Conservation (phyloP, 1,284 basidiomycete species). For the Cerrena zonata region DNA sequence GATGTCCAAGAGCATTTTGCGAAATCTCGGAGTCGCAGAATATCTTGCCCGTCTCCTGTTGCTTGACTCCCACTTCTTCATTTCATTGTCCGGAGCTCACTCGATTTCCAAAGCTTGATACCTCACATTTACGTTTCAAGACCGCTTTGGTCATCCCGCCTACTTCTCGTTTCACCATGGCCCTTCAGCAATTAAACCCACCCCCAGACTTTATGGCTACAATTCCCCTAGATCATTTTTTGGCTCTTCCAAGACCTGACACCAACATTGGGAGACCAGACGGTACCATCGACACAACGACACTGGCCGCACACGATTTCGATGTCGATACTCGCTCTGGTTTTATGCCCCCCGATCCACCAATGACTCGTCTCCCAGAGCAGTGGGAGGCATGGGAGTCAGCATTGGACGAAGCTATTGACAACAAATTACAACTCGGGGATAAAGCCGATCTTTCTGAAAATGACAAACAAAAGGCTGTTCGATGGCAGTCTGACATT, state of each 20-base stretch:
- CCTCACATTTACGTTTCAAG: no score
- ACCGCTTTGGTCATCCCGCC: not conserved
- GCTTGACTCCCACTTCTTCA: no score
- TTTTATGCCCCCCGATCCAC: slow-evolving; percentile 83
- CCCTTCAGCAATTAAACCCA: not conserved
- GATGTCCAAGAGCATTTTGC: no score
- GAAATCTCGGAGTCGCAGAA: not conserved
- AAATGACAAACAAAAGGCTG: slow-evolving; percentile 42
- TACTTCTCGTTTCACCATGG: slow-evolving; percentile 1
- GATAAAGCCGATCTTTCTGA: slow-evolving; percentile 39
- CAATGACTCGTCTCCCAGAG: slow-evolving; percentile 55
- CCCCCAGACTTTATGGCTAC: slow-evolving; percentile 15
- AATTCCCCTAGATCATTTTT: slow-evolving; percentile 55
- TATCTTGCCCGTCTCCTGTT: no score
- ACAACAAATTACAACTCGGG: slow-evolving; percentile 50
- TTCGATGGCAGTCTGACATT: slow-evolving; percentile 60
- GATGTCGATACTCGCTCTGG: slow-evolving; percentile 89
- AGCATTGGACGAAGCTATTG: slow-evolving; percentile 47
- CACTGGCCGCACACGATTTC: slow-evolving; percentile 88
- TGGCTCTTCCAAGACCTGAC: slow-evolving; percentile 58
- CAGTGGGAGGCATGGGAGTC: slow-evolving; percentile 73
- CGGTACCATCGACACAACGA: slow-evolving; percentile 69
- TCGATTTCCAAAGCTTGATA: not conserved
- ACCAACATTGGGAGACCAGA: slow-evolving; percentile 30
- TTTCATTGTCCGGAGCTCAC: not conserved